Evolutionary conservation across 768 basidiomycete species (phyloP).

Genomic region (Xerocomellus dryophilus): DNA sequence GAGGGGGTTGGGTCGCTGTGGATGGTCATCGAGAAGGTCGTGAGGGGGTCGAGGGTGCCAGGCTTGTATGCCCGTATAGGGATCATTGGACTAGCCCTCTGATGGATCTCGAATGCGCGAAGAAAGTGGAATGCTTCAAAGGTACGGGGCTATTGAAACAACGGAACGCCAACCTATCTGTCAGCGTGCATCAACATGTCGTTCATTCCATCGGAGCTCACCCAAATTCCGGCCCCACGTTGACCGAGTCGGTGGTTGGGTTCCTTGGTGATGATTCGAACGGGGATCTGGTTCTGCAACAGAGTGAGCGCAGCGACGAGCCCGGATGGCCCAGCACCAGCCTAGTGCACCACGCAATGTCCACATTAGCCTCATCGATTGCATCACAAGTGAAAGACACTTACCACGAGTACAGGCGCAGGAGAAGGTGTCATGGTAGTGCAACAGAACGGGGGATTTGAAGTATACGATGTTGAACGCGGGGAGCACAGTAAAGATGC

Average conservation of each 20-base stretch:
- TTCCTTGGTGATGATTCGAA: slow-evolving; percentile 52
- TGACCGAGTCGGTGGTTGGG: slow-evolving; percentile 35
- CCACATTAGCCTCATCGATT: background rate
- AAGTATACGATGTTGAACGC: no score
- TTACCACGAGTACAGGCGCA: slow-evolving; percentile 22
- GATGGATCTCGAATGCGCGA: slow-evolving; percentile 37
- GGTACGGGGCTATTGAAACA: slow-evolving; percentile 29
- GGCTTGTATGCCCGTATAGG: slow-evolving; percentile 36
- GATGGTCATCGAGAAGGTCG: background rate
- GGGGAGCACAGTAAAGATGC: no score
- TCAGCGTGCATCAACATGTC: background rate
- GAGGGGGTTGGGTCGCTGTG: slow-evolving; percentile 23
- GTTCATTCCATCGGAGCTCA: slow-evolving; percentile 8
- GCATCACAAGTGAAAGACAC: background rate
- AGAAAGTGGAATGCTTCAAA: slow-evolving; percentile 45
- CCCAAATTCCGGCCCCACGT: slow-evolving; percentile 41
- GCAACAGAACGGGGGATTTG: no score
- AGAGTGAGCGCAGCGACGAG: slow-evolving; percentile 33
- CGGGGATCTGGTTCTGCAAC: slow-evolving; percentile 43
- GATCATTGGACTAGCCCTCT: slow-evolving; percentile 25
- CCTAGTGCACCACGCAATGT: slow-evolving; percentile 6
- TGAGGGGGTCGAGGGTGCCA: slow-evolving; percentile 16
- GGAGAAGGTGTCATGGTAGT: slow-evolving; percentile 10
- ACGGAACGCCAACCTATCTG: background rate
- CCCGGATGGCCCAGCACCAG: slow-evolving; percentile 31